Evolutionary conservation across 495 filamentous ascomycete species (phyloP).

Genomic region (Amniculicola lignicola): DNA sequence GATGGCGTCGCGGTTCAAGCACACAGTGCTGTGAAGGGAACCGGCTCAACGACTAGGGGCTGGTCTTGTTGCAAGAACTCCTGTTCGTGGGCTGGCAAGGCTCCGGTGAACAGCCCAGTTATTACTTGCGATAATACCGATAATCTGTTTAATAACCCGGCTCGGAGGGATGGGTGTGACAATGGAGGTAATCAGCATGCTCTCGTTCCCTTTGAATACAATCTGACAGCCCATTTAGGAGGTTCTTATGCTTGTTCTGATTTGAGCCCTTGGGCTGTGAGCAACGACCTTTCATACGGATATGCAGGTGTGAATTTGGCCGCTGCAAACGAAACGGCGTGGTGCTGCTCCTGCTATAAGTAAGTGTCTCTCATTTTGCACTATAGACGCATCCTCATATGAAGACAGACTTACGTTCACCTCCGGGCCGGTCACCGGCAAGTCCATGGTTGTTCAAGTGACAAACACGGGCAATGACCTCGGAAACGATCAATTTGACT

Average conservation of each 20-base stretch:
- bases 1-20: slow-evolving; percentile 3
- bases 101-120: slow-evolving; percentile 48
- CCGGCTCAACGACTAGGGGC: slow-evolving; percentile 18
- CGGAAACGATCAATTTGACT: slow-evolving; percentile 23
- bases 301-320: slow-evolving; percentile 58
- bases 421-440: slow-evolving; percentile 19
- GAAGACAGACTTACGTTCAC: slow-evolving; percentile 20
- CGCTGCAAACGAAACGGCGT: slow-evolving; percentile 51
- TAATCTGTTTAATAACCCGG: slow-evolving; percentile 42
- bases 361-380: neutral
- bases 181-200: slow-evolving; percentile 45
- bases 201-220: too few species aligned
- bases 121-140: slow-evolving; percentile 56
- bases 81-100: slow-evolving; percentile 60
- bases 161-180: slow-evolving; percentile 46
- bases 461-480: slow-evolving; percentile 20
- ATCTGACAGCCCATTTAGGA: too few species aligned
- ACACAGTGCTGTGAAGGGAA: slow-evolving; percentile 17
- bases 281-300: slow-evolving; percentile 55
- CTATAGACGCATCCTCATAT: neutral
- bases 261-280: slow-evolving; percentile 61
- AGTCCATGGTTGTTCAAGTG: slow-evolving; percentile 27
- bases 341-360: slow-evolving; percentile 68
- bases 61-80: slow-evolving; percentile 69
- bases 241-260: slow-evolving; percentile 59